These are phyloP conservation scores for Monascus purpureus DNA, from an alignment of 495 filamentous ascomycete genomes.

Conservation along the genomic window DNA sequence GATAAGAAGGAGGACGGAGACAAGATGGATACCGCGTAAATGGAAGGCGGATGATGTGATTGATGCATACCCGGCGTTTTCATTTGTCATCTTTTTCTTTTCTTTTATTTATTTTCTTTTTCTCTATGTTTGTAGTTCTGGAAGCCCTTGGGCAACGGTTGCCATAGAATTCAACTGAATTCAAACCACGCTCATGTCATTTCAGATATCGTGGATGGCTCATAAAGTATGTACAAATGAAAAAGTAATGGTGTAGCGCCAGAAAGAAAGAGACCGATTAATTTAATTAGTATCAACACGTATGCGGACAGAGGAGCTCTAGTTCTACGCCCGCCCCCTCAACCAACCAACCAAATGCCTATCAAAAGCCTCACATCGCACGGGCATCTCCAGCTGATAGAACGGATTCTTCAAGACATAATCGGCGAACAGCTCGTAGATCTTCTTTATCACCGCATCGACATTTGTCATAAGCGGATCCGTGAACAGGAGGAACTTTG, in stretches of 20 bases:
- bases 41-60: conserved; percentile 10
- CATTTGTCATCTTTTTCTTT: no score
- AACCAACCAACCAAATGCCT: conserved; percentile 50
- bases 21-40: conserved; percentile 54
- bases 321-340: conserved; percentile 20
- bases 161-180: no score
- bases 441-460: conserved; percentile 61
- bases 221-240: background rate
- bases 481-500: conserved; percentile 91
- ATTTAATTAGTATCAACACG: no score
- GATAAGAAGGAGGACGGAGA: conserved; percentile 56
- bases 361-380: conserved; percentile 89
- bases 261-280: no score
- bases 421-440: conserved; percentile 93
- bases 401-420: conserved; percentile 99
- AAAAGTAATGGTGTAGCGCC: background rate
- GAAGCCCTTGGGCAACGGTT: no score
- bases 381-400: conserved; percentile 94
- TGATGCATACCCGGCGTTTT: conserved; percentile 37
- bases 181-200: no score
- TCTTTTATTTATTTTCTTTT: conserved; percentile 12
- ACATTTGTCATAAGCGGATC: conserved; percentile 82
- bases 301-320: conserved; percentile 1
- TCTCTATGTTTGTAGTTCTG: conserved; percentile 4
- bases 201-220: no score